A percentile compares a stretch with the other conserved stretches of the same genome.
Evolutionary conservation across 148 eudicot species (phyloP).

Genomic region (Rhododendron henanense): DNA sequence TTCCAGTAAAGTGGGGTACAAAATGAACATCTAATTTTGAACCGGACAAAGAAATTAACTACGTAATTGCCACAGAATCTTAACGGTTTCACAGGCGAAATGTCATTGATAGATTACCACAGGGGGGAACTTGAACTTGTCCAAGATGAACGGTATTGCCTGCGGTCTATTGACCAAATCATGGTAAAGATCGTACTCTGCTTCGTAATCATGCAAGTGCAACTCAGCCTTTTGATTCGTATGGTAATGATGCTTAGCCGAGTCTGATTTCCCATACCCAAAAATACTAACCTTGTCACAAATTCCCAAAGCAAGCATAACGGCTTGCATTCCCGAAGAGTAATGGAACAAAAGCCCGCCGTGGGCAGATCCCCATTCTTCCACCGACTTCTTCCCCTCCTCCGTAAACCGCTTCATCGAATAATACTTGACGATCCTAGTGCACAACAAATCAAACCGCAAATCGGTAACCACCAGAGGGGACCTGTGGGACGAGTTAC

Average conservation of each 20-base stretch:
- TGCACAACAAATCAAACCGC: conserved; percentile 58
- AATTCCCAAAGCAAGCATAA: conserved; percentile 69
- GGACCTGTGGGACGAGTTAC: conserved; percentile 62
- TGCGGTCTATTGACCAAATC: conserved; percentile 60
- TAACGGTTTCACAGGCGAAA: background rate
- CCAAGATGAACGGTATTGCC: conserved; percentile 59
- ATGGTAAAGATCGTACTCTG: conserved; percentile 77
- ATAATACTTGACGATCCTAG: conserved; percentile 81
- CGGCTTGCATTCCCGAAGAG: conserved; percentile 95
- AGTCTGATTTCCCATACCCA: conserved; percentile 73
- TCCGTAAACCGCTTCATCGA: conserved; percentile 61
- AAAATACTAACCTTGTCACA: conserved; percentile 73
- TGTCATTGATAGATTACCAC: conserved; percentile 59
- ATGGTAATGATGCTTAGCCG: conserved; percentile 83
- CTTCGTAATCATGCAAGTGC: conserved; percentile 67
- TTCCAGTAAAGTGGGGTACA: background rate
- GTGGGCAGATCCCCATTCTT: conserved; percentile 59
- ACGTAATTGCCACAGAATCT: background rate
- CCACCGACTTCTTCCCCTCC: conserved; percentile 34
- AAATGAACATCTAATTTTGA: background rate
- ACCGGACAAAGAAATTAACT: background rate
- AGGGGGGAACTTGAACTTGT: conserved; percentile 66
- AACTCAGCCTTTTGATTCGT: conserved; percentile 84
- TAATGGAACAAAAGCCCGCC: conserved; percentile 81
- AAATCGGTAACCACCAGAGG: conserved; percentile 71